These are phyloP conservation scores for Crotalaria pallida DNA, from an alignment of 306 rosid species.

Conservation along the genomic window DNA sequence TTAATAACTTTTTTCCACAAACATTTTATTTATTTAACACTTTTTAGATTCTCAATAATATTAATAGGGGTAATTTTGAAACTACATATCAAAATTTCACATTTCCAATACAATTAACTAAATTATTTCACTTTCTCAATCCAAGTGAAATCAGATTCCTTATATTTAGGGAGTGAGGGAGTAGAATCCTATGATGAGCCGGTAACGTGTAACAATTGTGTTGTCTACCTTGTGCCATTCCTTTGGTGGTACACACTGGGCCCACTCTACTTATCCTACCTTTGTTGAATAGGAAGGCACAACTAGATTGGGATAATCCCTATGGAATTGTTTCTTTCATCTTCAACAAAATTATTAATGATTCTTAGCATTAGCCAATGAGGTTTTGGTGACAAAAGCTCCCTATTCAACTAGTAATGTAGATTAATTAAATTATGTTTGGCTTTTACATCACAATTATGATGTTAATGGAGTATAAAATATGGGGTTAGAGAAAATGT, in stretches of 20 bases:
- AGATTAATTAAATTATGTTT: slow-evolving; percentile 24
- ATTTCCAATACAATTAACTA: too few relatives aligned
- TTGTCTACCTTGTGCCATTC: slow-evolving; percentile 35
- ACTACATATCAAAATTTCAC: too few relatives aligned
- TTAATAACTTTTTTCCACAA: too few relatives aligned
- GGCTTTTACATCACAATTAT: slow-evolving; percentile 8
- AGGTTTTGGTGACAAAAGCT: slow-evolving; percentile 14
- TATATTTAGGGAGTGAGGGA: too few relatives aligned
- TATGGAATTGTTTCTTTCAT: slow-evolving; percentile 24
- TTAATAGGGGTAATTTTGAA: too few relatives aligned
- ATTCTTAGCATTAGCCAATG: slow-evolving; percentile 19
- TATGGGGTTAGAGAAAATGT: slow-evolving; percentile 20
- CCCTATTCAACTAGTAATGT: neutral
- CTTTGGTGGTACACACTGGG: slow-evolving; percentile 39
- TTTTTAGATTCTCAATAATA: too few relatives aligned
- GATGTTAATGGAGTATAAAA: slow-evolving; percentile 19
- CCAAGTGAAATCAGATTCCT: too few relatives aligned
- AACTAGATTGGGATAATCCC: slow-evolving; percentile 27
- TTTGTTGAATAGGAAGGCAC: slow-evolving; percentile 27
- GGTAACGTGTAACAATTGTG: slow-evolving; percentile 28
- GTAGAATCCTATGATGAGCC: slow-evolving; percentile 28
- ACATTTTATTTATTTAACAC: too few relatives aligned
- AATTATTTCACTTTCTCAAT: too few relatives aligned
- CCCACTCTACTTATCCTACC: slow-evolving; percentile 37
- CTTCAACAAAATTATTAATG: slow-evolving; percentile 20